Percentiles rank a stretch among this genome's conserved stretches.
These are phyloP conservation scores for Yarrowia sp. DNA, from an alignment of 805 yeast species.

Conservation along the genomic window DNA sequence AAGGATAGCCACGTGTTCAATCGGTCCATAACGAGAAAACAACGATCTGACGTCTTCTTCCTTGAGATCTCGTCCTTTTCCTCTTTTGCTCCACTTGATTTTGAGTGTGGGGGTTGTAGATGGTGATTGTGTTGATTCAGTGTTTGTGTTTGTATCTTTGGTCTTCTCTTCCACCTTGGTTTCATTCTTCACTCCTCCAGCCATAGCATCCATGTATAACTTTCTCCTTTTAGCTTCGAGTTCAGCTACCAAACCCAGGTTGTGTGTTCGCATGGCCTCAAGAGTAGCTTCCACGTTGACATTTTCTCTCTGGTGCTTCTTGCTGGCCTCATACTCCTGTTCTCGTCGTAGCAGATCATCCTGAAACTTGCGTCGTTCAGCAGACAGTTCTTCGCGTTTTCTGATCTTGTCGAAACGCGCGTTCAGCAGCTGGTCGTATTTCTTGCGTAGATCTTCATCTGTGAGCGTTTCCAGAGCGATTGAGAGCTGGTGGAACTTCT, in stretches of 20 bases:
- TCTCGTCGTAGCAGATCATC: constrained; percentile 34
- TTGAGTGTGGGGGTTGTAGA: background rate
- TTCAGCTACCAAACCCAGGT: constrained; percentile 13
- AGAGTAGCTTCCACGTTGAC: background rate
- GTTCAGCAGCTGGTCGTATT: constrained; percentile 31
- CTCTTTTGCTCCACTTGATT: constrained; percentile 7
- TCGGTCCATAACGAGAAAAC: constrained; percentile 4
- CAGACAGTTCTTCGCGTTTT: constrained; percentile 27
- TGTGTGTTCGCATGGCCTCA: constrained; percentile 28
- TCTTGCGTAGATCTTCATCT: constrained; percentile 25
- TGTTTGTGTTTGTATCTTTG: background rate
- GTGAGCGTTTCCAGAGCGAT: constrained; percentile 33
- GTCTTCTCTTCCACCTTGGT: background rate
- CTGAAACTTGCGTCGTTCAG: constrained; percentile 30
- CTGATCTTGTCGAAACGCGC: constrained; percentile 28
- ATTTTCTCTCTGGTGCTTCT: background rate
- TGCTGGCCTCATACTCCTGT: constrained; percentile 26
- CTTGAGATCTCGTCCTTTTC: background rate
- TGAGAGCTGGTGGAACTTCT: constrained; percentile 34
- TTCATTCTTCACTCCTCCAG: too few relatives aligned
- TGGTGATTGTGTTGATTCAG: background rate
- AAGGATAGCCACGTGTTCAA: constrained; percentile 22
- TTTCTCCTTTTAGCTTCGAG: constrained; percentile 31
- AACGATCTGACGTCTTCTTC: constrained; percentile 10
- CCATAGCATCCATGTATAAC: constrained; percentile 28